These are phyloP conservation scores for Hygrophorus pudorinus DNA, from an alignment of 768 basidiomycete genomes.

Conservation along the genomic window DNA sequence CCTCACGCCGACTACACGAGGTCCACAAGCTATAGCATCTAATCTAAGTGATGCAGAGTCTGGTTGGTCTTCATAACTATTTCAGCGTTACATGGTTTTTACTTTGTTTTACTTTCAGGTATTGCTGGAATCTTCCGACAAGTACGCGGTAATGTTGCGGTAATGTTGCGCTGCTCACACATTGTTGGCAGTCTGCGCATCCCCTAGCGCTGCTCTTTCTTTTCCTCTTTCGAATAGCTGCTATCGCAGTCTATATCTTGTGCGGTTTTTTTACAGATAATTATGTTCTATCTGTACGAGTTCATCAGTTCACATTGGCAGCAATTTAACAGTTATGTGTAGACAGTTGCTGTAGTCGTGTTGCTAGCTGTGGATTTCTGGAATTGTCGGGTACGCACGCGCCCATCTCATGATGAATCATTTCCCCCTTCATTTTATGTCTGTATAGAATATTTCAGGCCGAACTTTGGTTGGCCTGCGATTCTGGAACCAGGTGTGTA, in stretches of 20 bases:
- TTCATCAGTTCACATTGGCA: slow-evolving; percentile 2
- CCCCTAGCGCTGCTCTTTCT: slow-evolving; percentile 80
- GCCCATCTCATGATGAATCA: neutral
- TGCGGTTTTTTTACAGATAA: slow-evolving; percentile 84
- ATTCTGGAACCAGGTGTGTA: slow-evolving; percentile 88
- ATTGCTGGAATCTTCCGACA: slow-evolving; percentile 71
- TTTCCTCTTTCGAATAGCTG: slow-evolving; percentile 79
- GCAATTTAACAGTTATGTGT: slow-evolving; percentile 20
- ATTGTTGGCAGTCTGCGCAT: slow-evolving; percentile 53
- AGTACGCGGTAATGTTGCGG: slow-evolving; percentile 28
- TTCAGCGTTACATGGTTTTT: neutral
- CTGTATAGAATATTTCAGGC: slow-evolving; percentile 72
- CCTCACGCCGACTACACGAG: slow-evolving; percentile 42
- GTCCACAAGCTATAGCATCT: slow-evolving; percentile 34
- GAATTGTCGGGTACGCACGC: slow-evolving; percentile 75
- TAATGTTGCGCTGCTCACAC: slow-evolving; percentile 3
- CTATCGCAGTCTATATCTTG: slow-evolving; percentile 89
- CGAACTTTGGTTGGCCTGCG: slow-evolving; percentile 88
- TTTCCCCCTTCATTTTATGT: neutral
- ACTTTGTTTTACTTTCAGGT: slow-evolving; percentile 26
- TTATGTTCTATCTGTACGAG: slow-evolving; percentile 84
- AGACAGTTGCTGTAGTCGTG: slow-evolving; percentile 87
- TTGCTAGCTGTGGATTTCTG: slow-evolving; percentile 97
- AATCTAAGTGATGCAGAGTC: slow-evolving; percentile 65
- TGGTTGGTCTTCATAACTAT: slow-evolving; percentile 32